phyloP scores from a whole-genome alignment of 805 yeast genomes.

The Lachancea kluyveri region DNA sequence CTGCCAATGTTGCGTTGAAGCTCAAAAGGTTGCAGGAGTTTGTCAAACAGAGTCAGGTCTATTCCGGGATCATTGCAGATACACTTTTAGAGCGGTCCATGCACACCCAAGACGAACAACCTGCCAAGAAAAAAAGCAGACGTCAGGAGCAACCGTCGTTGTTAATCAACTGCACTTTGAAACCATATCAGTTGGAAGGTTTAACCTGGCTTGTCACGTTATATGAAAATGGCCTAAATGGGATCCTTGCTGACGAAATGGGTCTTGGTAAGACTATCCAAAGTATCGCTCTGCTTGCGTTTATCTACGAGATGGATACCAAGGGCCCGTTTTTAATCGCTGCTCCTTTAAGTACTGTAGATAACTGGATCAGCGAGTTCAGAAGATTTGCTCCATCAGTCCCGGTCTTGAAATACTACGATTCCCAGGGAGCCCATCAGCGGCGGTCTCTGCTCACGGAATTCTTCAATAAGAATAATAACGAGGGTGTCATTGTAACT shows the following conservation, averaged over 20 bases:
- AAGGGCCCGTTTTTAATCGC: conserved; percentile 73
- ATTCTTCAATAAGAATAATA: conserved; percentile 35
- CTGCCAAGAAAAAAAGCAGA: conserved; percentile 16
- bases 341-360: conserved; percentile 78
- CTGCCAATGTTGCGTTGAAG: conserved; percentile 48
- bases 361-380: conserved; percentile 80
- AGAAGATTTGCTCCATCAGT: conserved; percentile 65
- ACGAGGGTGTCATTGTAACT: conserved; percentile 57
- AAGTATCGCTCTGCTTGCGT: conserved; percentile 72
- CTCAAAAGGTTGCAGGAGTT: conserved; percentile 62
- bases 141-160: conserved; percentile 44
- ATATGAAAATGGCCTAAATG: conserved; percentile 91
- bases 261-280: conserved; percentile 93
- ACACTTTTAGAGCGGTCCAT: conserved; percentile 47
- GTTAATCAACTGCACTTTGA: conserved; percentile 54
- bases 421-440: conserved; percentile 43
- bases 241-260: conserved; percentile 96
- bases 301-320: conserved; percentile 70
- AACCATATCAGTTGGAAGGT: conserved; percentile 84
- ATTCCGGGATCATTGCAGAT: conserved; percentile 80
- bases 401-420: conserved; percentile 58
- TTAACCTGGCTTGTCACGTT: conserved; percentile 84
- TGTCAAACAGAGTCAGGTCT: conserved; percentile 83
- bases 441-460: conserved; percentile 28
- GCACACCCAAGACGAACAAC: conserved; percentile 34